Percentiles rank a stretch among this genome's conserved stretches.
Evolutionary conservation across 345 rosid species (phyloP).

Genomic region (Pelargonium nanum): DNA sequence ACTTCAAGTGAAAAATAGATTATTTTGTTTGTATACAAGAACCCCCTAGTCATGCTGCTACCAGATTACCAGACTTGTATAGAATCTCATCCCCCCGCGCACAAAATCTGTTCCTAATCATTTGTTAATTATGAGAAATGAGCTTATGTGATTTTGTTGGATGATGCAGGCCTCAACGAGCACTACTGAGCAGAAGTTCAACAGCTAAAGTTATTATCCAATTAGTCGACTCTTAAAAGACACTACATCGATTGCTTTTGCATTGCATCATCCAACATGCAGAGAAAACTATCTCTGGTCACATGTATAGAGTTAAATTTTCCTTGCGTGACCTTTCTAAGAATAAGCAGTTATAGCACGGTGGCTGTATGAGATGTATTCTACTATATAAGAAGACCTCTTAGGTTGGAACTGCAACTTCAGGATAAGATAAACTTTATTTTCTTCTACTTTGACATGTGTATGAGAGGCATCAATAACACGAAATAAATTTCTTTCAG

Average conservation of each 20-base stretch:
- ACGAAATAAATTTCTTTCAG: background rate
- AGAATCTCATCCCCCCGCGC: background rate
- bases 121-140: slow-evolving; percentile 5
- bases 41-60: no score
- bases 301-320: slow-evolving; percentile 36
- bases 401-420: slow-evolving; percentile 2
- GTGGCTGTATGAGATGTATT: slow-evolving; percentile 7
- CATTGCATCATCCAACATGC: slow-evolving; percentile 10
- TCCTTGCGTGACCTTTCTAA: slow-evolving; percentile 17
- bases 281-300: slow-evolving; percentile 15
- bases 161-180: slow-evolving; percentile 73
- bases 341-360: slow-evolving; percentile 33
- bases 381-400: slow-evolving; percentile 9
- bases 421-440: slow-evolving; percentile 18
- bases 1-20: background rate
- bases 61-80: no score
- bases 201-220: slow-evolving; percentile 20
- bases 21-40: no score
- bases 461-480: background rate
- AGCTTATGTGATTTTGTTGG: slow-evolving; percentile 2
- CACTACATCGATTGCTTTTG: slow-evolving; percentile 4
- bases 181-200: slow-evolving; percentile 56
- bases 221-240: slow-evolving; percentile 1
- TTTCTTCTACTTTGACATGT: slow-evolving; percentile 16
- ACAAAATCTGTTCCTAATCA: background rate